A percentile compares a stretch with the other conserved stretches of the same genome.
These are phyloP conservation scores for Barnettozyma siamensis DNA, from an alignment of 805 yeast species.

Conservation along the genomic window DNA sequence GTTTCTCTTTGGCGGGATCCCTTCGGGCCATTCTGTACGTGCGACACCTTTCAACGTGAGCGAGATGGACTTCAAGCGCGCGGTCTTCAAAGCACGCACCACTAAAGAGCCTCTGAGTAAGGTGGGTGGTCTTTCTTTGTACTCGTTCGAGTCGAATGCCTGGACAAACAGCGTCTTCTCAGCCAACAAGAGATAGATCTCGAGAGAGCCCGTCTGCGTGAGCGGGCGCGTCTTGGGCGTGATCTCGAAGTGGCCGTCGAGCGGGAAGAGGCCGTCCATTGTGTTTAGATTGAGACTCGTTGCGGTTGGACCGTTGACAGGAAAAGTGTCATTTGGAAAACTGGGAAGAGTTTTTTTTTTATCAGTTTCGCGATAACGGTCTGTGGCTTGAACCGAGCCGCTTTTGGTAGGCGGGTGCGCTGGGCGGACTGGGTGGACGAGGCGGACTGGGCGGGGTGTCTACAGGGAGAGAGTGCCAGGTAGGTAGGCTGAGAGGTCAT, in stretches of 20 bases:
- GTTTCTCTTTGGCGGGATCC: constrained; percentile 83
- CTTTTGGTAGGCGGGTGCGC: too few relatives aligned
- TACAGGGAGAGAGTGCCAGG: too few relatives aligned
- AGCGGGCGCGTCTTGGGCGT: constrained; percentile 38
- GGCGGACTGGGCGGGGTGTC: too few relatives aligned
- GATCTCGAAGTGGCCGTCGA: constrained; percentile 44
- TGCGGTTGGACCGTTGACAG: background rate
- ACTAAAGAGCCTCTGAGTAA: constrained; percentile 75
- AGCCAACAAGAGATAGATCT: constrained; percentile 67
- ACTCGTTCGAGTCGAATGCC: constrained; percentile 70
- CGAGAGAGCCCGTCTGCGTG: constrained; percentile 58
- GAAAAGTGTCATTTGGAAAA: too few relatives aligned
- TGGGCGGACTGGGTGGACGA: too few relatives aligned
- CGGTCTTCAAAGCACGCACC: constrained; percentile 62
- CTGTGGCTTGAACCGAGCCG: background rate
- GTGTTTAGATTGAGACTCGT: too few relatives aligned
- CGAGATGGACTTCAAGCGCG: constrained; percentile 58
- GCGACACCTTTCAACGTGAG: constrained; percentile 62
- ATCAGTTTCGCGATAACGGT: background rate
- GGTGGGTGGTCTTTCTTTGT: constrained; percentile 64
- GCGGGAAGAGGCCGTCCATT: constrained; percentile 42
- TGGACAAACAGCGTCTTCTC: constrained; percentile 77
- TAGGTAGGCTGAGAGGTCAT: too few relatives aligned
- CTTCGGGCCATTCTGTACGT: constrained; percentile 96
- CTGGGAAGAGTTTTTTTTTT: background rate